Conservation (phyloP, 805 yeast species). For the Starmera dryadoides region DNA sequence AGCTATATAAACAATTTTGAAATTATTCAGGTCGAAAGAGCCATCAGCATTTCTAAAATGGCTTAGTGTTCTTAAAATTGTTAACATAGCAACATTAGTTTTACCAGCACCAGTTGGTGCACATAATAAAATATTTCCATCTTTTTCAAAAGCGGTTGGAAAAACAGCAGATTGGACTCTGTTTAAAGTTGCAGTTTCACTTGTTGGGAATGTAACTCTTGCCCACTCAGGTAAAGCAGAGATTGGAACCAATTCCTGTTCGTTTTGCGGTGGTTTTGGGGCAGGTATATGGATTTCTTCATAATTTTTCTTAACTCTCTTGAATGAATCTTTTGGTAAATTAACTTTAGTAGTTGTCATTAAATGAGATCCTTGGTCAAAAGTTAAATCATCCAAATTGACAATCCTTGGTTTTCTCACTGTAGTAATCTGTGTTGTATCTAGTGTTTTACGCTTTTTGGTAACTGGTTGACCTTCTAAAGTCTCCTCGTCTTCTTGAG, state of each 20-base stretch:
- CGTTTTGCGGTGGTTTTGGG: conserved; percentile 45
- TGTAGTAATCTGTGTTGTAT: conserved; percentile 18
- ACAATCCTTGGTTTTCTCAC: conserved; percentile 41
- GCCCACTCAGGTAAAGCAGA: conserved; percentile 77
- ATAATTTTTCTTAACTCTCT: conserved; percentile 62
- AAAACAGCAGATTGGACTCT: conserved; percentile 77
- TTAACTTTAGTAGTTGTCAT: conserved; percentile 60
- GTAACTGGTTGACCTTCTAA: conserved; percentile 1
- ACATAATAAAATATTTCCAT: conserved; percentile 72
- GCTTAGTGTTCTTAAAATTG: conserved; percentile 57
- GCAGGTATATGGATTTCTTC: conserved; percentile 94
- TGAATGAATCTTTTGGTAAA: conserved; percentile 80
- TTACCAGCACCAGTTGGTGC: conserved; percentile 99
- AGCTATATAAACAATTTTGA: conserved; percentile 83
- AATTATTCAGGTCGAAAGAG: conserved; percentile 42
- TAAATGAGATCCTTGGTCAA: conserved; percentile 68
- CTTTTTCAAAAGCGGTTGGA: conserved; percentile 68
- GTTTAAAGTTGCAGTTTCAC: conserved; percentile 63
- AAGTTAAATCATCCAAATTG: conserved; percentile 55
- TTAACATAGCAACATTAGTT: conserved; percentile 89
- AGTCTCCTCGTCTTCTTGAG: conserved; percentile 28
- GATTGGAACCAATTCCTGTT: conserved; percentile 43
- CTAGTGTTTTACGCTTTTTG: conserved; percentile 9
- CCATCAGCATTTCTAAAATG: conserved; percentile 45
- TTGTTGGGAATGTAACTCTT: conserved; percentile 59